Evolutionary conservation across 352 stramenopile species (phyloP).

Genomic region (Aphanomyces stellatus): DNA sequence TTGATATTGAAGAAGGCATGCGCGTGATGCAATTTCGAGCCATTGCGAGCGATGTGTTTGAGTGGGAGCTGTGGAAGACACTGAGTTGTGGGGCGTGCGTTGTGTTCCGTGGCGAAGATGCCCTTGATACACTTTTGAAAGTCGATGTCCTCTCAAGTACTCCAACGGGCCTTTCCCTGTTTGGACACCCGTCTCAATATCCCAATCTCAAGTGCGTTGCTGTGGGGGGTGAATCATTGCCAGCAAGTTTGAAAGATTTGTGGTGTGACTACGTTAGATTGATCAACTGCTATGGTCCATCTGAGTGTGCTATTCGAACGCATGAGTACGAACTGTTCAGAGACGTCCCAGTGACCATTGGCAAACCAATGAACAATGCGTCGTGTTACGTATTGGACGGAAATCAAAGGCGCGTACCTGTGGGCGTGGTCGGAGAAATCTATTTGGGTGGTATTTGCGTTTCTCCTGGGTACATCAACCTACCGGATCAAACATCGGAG

Average conservation of each 20-base stretch:
- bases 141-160: not conserved
- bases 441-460: slow-evolving; percentile 82
- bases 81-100: not conserved
- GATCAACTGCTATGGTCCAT: not conserved
- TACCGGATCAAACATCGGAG: slow-evolving; percentile 62
- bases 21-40: not conserved
- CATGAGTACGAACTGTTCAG: not conserved
- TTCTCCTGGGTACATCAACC: slow-evolving; percentile 78
- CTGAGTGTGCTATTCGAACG: not conserved
- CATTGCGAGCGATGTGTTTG: not conserved
- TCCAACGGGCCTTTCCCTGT: not conserved
- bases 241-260: not conserved
- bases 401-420: slow-evolving; percentile 43
- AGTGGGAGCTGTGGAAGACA: not conserved
- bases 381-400: slow-evolving; percentile 77
- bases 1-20: not conserved
- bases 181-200: not conserved
- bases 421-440: slow-evolving; percentile 66
- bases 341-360: not conserved
- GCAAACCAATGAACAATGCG: not conserved
- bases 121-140: not conserved
- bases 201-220: not conserved
- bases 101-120: not conserved
- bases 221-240: not conserved
- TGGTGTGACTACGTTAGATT: not conserved